Evolutionary conservation across 345 rosid genomes (phyloP).

Genomic region (Streptanthus diversifolius): DNA sequence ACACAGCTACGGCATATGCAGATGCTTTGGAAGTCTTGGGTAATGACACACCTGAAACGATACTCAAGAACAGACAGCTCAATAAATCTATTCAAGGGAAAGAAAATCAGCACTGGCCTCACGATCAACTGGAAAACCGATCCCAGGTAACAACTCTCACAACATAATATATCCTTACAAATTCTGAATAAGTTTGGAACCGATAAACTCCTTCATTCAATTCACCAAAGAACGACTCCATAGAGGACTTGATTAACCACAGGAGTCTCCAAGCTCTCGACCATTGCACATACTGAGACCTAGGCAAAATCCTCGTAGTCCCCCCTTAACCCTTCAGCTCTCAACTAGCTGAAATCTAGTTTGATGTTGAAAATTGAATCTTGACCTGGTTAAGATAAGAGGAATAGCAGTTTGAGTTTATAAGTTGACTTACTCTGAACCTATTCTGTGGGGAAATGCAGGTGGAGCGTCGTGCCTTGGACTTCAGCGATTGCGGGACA

Average conservation of each 20-base stretch:
- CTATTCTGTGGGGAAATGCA: conserved; percentile 37
- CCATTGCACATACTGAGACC: neutral
- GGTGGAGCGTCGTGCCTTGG: conserved; percentile 81
- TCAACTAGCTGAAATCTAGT: neutral
- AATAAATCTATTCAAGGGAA: conserved; percentile 38
- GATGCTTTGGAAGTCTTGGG: conserved; percentile 92
- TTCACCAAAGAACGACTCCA: neutral
- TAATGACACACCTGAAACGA: conserved; percentile 59
- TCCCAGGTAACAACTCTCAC: conserved; percentile 42
- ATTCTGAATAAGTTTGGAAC: neutral
- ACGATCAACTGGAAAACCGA: conserved; percentile 37
- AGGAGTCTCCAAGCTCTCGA: neutral
- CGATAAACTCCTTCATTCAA: neutral
- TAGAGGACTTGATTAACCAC: neutral
- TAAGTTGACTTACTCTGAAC: neutral
- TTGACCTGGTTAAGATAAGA: conserved; percentile 1
- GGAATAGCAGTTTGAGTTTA: neutral
- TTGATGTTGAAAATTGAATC: neutral
- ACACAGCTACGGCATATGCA: conserved; percentile 78
- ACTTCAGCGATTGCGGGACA: conserved; percentile 91
- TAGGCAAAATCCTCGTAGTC: neutral
- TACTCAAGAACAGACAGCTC: conserved; percentile 43
- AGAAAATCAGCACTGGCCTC: conserved; percentile 36
- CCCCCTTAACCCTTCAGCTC: neutral
- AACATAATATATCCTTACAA: conserved; percentile 33